A percentile compares a stretch with the other conserved stretches of the same genome.
These are phyloP conservation scores for Trichoderma aggressivum DNA, from an alignment of 2,329 filamentous ascomycete species.

Conservation along the genomic window DNA sequence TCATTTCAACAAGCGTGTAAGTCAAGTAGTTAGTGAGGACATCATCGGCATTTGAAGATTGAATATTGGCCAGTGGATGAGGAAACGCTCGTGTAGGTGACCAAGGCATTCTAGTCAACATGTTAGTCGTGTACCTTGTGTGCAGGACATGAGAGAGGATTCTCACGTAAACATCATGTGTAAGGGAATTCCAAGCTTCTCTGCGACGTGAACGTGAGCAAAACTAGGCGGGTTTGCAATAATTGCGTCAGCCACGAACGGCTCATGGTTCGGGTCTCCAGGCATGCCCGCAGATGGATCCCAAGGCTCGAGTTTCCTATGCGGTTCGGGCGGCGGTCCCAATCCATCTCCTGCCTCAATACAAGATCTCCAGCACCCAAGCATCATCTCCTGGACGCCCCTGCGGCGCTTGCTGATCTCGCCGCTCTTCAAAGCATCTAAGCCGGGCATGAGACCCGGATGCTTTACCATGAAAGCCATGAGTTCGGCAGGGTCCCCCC, in stretches of 20 bases:
- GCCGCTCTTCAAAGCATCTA: conserved; percentile 71
- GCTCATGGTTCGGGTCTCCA: conserved; percentile 45
- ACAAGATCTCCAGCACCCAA: conserved; percentile 83
- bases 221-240: conserved; percentile 78
- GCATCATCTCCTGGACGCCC: conserved; percentile 74
- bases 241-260: conserved; percentile 81
- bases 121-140: background rate
- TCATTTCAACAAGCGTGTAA: conserved; percentile 82
- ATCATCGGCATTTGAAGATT: conserved; percentile 70
- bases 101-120: conserved; percentile 77
- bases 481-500: conserved; percentile 70
- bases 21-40: conserved; percentile 79
- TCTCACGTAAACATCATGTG: conserved; percentile 87
- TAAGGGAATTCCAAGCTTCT: conserved; percentile 70
- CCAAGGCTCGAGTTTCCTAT: conserved; percentile 46
- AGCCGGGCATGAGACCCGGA: conserved; percentile 77
- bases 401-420: conserved; percentile 72
- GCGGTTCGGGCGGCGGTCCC: conserved; percentile 47
- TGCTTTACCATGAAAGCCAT: conserved; percentile 94
- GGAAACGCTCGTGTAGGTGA: conserved; percentile 81
- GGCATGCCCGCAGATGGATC: conserved; percentile 33
- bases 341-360: conserved; percentile 72
- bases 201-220: conserved; percentile 70
- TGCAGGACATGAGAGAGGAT: background rate
- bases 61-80: conserved; percentile 80